These are phyloP conservation scores for Arctostaphylos glauca DNA, from an alignment of 148 eudicot genomes.

Conservation along the genomic window DNA sequence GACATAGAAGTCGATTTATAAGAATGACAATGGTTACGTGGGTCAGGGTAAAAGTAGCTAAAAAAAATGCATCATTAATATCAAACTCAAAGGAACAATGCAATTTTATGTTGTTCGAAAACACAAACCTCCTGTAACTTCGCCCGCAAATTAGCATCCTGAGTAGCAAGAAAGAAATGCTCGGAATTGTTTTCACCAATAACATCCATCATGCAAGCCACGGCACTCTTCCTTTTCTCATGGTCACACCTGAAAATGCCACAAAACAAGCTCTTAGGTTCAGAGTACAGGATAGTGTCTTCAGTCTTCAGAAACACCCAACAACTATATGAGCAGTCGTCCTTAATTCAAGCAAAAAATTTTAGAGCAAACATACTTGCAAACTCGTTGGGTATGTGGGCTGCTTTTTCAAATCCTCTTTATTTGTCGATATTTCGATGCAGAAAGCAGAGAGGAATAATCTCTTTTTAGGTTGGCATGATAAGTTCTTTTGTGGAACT, in stretches of 20 bases:
- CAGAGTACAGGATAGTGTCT: constrained; percentile 2
- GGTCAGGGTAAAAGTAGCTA: too few species aligned
- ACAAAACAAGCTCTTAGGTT: background rate
- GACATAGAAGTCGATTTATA: background rate
- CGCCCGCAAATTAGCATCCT: constrained; percentile 65
- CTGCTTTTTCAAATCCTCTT: background rate
- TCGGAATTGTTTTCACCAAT: constrained; percentile 72
- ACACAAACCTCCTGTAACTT: constrained; percentile 57
- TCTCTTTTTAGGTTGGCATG: too few species aligned
- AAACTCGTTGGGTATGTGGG: background rate
- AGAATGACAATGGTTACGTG: background rate
- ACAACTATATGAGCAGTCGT: background rate
- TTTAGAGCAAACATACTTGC: background rate
- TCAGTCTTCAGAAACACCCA: background rate
- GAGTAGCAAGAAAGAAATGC: constrained; percentile 90
- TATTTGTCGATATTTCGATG: background rate
- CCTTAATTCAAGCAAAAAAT: background rate
- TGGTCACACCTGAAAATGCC: constrained; percentile 71
- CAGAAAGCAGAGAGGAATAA: background rate
- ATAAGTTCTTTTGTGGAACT: background rate
- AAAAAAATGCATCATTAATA: background rate
- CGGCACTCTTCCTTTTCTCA: constrained; percentile 72
- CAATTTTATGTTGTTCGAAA: background rate
- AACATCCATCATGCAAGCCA: constrained; percentile 62
- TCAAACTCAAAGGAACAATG: background rate